phyloP scores from a whole-genome alignment of 495 filamentous ascomycete genomes.

The Extremus antarcticus region DNA sequence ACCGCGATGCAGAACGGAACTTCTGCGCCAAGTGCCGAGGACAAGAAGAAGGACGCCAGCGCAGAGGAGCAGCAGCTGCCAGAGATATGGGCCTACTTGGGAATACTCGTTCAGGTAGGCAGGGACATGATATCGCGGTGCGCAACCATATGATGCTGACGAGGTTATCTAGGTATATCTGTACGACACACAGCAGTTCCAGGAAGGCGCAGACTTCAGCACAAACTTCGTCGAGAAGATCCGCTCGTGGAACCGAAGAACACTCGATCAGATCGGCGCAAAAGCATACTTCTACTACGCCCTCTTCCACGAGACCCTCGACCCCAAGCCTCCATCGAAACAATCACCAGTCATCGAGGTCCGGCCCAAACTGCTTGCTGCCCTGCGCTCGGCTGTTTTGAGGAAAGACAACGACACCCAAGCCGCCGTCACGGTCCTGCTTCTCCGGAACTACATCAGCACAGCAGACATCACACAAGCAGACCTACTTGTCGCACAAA shows the following conservation, averaged over 20 bases:
- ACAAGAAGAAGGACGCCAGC: conserved; percentile 6
- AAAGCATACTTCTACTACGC: conserved; percentile 97
- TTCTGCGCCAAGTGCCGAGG: background rate
- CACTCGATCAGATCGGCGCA: conserved; percentile 83
- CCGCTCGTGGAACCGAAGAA: conserved; percentile 82
- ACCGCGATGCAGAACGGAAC: background rate
- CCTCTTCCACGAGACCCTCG: conserved; percentile 81
- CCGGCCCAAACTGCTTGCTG: conserved; percentile 73
- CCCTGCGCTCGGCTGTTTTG: conserved; percentile 83
- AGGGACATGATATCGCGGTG: background rate
- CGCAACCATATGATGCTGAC: background rate
- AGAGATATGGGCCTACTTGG: conserved; percentile 85
- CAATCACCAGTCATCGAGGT: conserved; percentile 73
- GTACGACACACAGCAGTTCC: conserved; percentile 67
- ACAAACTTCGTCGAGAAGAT: conserved; percentile 67
- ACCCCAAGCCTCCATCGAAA: conserved; percentile 75
- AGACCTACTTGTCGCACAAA: conserved; percentile 88
- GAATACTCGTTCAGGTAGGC: conserved; percentile 52
- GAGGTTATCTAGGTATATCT: conserved; percentile 66
- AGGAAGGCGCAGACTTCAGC: conserved; percentile 76
- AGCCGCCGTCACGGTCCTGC: conserved; percentile 83
- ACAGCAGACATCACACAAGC: conserved; percentile 96
- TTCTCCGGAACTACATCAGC: conserved; percentile 90
- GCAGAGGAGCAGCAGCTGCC: conserved; percentile 33
- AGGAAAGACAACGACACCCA: conserved; percentile 95